These are phyloP conservation scores for Orbilia javanica DNA, from an alignment of 2,329 filamentous ascomycete genomes.

Conservation along the genomic window DNA sequence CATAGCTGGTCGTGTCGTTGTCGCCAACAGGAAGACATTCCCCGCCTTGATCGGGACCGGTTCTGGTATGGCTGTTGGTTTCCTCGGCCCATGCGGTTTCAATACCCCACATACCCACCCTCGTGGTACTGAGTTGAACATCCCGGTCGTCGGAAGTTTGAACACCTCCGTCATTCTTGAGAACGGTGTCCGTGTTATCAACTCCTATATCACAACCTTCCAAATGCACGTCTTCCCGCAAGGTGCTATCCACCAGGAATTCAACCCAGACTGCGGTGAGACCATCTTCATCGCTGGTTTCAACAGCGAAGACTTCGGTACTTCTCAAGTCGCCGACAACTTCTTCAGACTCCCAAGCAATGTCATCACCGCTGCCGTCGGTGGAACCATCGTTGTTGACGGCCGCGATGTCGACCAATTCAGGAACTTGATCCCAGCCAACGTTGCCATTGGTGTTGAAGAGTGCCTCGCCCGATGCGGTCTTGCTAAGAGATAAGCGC, in stretches of 20 bases:
- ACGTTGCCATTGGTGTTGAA: constrained; percentile 70
- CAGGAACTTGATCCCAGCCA: constrained; percentile 67
- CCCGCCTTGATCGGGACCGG: constrained; percentile 71
- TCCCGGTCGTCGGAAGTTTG: constrained; percentile 56
- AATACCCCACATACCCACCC: constrained; percentile 72
- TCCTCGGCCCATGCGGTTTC: constrained; percentile 65
- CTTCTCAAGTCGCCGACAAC: constrained; percentile 69
- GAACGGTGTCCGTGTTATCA: constrained; percentile 58
- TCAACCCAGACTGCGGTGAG: constrained; percentile 59
- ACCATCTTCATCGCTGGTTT: constrained; percentile 69
- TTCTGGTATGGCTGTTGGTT: constrained; percentile 69
- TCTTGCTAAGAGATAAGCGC: constrained; percentile 64
- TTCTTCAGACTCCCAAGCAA: constrained; percentile 68
- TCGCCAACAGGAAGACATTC: constrained; percentile 72
- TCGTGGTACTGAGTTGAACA: constrained; percentile 62
- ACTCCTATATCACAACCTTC: constrained; percentile 40
- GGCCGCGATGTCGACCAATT: constrained; percentile 69
- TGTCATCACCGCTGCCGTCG: constrained; percentile 68
- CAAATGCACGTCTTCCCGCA: constrained; percentile 67
- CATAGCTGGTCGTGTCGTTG: constrained; percentile 68
- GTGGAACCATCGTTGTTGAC: constrained; percentile 65
- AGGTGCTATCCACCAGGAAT: constrained; percentile 59
- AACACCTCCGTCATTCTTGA: constrained; percentile 54
- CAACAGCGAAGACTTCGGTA: constrained; percentile 69
- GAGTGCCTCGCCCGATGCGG: constrained; percentile 70